Evolutionary conservation across 2,329 filamentous ascomycete species (phyloP).

Genomic region (Calonectria pteridis): DNA sequence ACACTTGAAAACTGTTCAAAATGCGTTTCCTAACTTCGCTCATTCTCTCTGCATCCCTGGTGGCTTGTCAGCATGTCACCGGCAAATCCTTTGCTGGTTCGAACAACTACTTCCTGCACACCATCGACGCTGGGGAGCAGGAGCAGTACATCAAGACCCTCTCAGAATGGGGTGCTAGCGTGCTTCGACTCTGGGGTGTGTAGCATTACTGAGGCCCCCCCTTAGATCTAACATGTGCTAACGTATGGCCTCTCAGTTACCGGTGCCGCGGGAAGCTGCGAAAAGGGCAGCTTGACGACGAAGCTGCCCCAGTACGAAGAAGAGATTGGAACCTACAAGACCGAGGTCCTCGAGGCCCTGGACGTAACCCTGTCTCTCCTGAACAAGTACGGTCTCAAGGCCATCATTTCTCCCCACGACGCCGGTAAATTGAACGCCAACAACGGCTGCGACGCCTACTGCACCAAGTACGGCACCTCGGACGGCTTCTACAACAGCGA

Average conservation of each 20-base stretch:
- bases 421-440: background rate
- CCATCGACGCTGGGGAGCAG: background rate
- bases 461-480: background rate
- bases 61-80: background rate
- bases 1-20: background rate
- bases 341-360: background rate
- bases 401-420: background rate
- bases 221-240: background rate
- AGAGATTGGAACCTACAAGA: background rate
- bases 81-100: background rate
- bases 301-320: background rate
- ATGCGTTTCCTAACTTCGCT: background rate
- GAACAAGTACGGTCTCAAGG: background rate
- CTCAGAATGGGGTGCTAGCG: background rate
- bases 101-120: background rate
- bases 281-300: background rate
- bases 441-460: conserved; percentile 2
- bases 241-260: background rate
- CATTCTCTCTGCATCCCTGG: background rate
- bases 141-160: background rate
- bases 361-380: background rate
- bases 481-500: background rate
- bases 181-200: background rate
- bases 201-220: background rate
- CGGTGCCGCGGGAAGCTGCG: background rate